Base-by-base conservation (phyloP, 805 yeast species). In the Candida mattraensis region DNA sequence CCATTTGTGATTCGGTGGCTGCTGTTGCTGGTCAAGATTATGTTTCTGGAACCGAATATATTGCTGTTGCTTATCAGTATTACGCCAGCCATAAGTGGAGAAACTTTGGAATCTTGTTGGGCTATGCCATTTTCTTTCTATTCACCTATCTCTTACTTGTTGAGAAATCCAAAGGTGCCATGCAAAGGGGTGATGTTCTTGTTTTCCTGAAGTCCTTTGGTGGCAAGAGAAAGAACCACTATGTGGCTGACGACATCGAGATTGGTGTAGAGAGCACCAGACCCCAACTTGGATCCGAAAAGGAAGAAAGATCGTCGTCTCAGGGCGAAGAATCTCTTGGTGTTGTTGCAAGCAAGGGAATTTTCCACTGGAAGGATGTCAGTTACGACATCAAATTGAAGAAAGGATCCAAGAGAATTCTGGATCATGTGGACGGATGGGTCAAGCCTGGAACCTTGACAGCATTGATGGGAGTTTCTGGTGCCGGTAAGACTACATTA, bases 361-460 rank as follows among this genome's bases (percentile, higher is more conserved):
- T 80, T 24, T 82, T 81, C 69, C 84, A 79, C 51, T 83, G 91
- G 91, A 72, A 75, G 56, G 70, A 83, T 50, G 76, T 83, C 18
- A 72, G 79, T 50, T 83, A 79, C 54, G 81, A 77, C 44, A 76
- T 83, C 37, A 69, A 72, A 49, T 75, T 77, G 45, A 75, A 78
- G 48, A 62, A 62, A 22, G 80, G 70, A 39, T 66, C 73, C 10
- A 66, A 84, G 48, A 67, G 76, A 30, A 69, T 83, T 35, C 61
- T 83, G 52, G 65, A 67, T 42, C 67, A 72, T 39, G 83, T 83
- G 39, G 84, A 80, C 53, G 91, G 91, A 24, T 82, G 83, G 82
- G 87, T 83, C 23, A 79, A 79, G 52, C 88, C 88, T 11, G 87
- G 87, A 38, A 80, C 86, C 27, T 62, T 83, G 51, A 83, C 88